These are phyloP conservation scores for Aspergillus bombycis DNA, from an alignment of 2,329 filamentous ascomycete genomes.

Conservation along the genomic window DNA sequence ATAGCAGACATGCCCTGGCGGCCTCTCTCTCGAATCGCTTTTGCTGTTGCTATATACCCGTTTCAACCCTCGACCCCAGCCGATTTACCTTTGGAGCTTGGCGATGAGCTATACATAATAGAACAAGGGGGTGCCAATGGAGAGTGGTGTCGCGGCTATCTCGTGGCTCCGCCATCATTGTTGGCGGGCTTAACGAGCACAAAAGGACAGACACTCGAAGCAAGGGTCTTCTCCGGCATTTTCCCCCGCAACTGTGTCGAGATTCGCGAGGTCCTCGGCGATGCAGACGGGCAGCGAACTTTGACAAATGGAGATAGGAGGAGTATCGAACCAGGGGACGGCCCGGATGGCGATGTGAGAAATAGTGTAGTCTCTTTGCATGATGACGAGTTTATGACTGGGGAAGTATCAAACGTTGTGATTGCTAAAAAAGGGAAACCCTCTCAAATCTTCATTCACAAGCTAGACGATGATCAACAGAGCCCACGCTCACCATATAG, in stretches of 20 bases:
- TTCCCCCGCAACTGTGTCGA: slow-evolving; percentile 95
- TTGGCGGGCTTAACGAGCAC: slow-evolving; percentile 87
- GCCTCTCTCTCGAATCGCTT: slow-evolving; percentile 94
- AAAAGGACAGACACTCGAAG: slow-evolving; percentile 91
- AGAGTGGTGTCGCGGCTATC: slow-evolving; percentile 92
- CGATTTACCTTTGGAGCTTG: slow-evolving; percentile 94
- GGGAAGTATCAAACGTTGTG: slow-evolving; percentile 38
- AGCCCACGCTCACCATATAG: slow-evolving; percentile 35
- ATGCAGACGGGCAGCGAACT: slow-evolving; percentile 55
- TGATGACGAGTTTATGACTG: slow-evolving; percentile 27
- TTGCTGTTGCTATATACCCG: slow-evolving; percentile 93
- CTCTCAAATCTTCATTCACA: slow-evolving; percentile 44
- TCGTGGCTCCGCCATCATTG: slow-evolving; percentile 90
- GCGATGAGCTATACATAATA: slow-evolving; percentile 98
- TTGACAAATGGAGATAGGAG: slow-evolving; percentile 37
- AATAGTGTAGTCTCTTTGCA: slow-evolving; percentile 33
- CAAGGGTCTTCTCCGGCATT: slow-evolving; percentile 96
- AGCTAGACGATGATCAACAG: slow-evolving; percentile 35
- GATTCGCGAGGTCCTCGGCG: slow-evolving; percentile 86
- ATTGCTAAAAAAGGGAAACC: slow-evolving; percentile 44
- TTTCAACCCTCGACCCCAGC: slow-evolving; percentile 84
- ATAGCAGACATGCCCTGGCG: slow-evolving; percentile 81
- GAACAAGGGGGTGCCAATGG: slow-evolving; percentile 85
- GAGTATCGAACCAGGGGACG: slow-evolving; percentile 39
- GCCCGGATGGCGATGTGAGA: slow-evolving; percentile 31